A percentile compares a stretch with the other conserved stretches of the same genome.
Evolutionary conservation across 768 basidiomycete species (phyloP).

Genomic region (Porpolomopsis calyptriformis): DNA sequence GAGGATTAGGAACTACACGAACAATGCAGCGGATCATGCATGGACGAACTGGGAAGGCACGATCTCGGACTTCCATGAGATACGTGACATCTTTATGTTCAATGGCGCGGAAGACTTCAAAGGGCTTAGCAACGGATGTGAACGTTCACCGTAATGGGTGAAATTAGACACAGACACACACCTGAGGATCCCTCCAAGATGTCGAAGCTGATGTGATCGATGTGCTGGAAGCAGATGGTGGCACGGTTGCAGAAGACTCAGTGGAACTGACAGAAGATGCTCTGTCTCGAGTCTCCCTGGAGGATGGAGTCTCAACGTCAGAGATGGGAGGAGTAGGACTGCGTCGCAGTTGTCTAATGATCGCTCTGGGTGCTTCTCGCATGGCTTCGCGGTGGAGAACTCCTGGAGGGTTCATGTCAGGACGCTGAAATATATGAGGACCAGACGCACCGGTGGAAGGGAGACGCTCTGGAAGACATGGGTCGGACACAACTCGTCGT

Average conservation of each 20-base stretch:
- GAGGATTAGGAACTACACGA: neutral
- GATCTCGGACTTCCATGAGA: conserved; percentile 75
- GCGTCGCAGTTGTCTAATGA: conserved; percentile 43
- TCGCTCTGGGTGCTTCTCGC: conserved; percentile 42
- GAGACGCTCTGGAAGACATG: conserved; percentile 59
- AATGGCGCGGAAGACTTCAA: conserved; percentile 70
- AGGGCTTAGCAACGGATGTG: conserved; percentile 23
- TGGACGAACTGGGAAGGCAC: conserved; percentile 67
- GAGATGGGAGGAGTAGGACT: conserved; percentile 25
- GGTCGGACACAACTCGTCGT: conserved; percentile 34
- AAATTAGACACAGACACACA: conserved; percentile 14
- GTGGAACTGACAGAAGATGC: conserved; percentile 15
- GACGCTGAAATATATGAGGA: conserved; percentile 6
- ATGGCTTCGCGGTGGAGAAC: conserved; percentile 67
- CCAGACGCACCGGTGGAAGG: conserved; percentile 47
- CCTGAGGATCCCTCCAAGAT: conserved; percentile 47
- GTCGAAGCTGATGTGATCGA: conserved; percentile 7
- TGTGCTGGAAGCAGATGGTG: conserved; percentile 10
- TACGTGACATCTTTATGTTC: conserved; percentile 76
- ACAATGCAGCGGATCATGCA: conserved; percentile 25
- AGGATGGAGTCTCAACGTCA: conserved; percentile 4
- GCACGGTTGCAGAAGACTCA: conserved; percentile 11
- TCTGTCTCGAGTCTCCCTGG: conserved; percentile 11
- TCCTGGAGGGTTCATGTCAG: conserved; percentile 32
- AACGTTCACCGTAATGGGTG: conserved; percentile 28